phyloP scores from a whole-genome alignment of 1,284 basidiomycete species.

The Mycena citricolor region DNA sequence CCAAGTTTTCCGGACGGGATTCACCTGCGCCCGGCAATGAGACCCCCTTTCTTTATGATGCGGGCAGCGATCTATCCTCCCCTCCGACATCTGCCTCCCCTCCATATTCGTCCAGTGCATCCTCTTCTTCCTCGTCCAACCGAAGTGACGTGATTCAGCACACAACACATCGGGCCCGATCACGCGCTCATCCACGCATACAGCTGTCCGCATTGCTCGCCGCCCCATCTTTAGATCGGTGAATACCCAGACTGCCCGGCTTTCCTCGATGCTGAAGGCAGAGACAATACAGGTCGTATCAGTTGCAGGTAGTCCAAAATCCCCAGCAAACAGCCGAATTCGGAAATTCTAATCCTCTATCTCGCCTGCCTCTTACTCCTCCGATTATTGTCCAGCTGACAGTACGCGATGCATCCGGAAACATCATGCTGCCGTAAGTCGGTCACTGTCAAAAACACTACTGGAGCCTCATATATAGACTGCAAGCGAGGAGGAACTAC shows the following conservation, averaged over 20 bases:
- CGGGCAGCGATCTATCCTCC: slow-evolving; percentile 40
- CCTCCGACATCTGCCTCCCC: slow-evolving; percentile 38
- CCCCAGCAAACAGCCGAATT: slow-evolving; percentile 80
- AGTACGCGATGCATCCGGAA: slow-evolving; percentile 68
- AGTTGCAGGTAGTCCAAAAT: slow-evolving; percentile 78
- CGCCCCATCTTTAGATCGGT: slow-evolving; percentile 26
- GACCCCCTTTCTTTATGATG: slow-evolving; percentile 15
- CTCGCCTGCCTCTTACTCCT: slow-evolving; percentile 78
- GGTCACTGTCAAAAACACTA: background rate
- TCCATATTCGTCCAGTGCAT: slow-evolving; percentile 35
- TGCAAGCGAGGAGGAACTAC: slow-evolving; percentile 71
- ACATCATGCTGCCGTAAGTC: slow-evolving; percentile 67
- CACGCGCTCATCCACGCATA: slow-evolving; percentile 44
- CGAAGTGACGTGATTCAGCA: slow-evolving; percentile 35
- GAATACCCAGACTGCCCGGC: background rate
- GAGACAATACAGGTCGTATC: slow-evolving; percentile 56
- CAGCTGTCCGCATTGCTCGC: slow-evolving; percentile 55
- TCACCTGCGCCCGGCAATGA: background rate
- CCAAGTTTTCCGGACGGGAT: slow-evolving; percentile 7
- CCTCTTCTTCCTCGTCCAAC: slow-evolving; percentile 40
- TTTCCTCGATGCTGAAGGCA: background rate
- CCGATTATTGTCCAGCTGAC: slow-evolving; percentile 78
- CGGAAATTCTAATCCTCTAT: slow-evolving; percentile 63
- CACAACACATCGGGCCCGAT: slow-evolving; percentile 34
- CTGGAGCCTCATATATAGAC: slow-evolving; percentile 15